A percentile compares a stretch with the other conserved stretches of the same genome.
Evolutionary conservation across 106 monocot genomes (phyloP).

Genomic region (Cymbidium sinense): DNA sequence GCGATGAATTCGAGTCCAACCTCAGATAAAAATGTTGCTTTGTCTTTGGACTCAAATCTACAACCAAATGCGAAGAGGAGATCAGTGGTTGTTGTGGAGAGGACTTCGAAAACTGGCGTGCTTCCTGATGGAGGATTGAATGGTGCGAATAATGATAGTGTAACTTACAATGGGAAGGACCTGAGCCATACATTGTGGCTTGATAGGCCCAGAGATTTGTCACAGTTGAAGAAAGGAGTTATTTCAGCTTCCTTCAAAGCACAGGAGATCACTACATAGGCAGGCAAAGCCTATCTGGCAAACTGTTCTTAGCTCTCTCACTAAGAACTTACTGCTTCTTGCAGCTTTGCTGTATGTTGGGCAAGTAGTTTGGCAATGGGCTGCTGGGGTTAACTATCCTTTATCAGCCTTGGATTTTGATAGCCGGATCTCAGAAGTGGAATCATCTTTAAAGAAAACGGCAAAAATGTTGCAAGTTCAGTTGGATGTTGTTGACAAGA

Average conservation of each 20-base stretch:
- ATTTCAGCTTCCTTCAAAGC: slow-evolving; percentile 30
- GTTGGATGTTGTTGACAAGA: slow-evolving; percentile 69
- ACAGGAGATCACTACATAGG: slow-evolving; percentile 34
- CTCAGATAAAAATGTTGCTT: slow-evolving; percentile 12
- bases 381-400: slow-evolving; percentile 19
- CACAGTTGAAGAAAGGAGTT: slow-evolving; percentile 28
- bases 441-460: slow-evolving; percentile 62
- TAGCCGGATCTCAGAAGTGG: slow-evolving; percentile 59
- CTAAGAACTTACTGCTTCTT: slow-evolving; percentile 56
- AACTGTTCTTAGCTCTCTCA: slow-evolving; percentile 47
- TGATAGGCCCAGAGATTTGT: slow-evolving; percentile 27
- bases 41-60: slow-evolving; percentile 31
- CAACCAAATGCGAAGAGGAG: slow-evolving; percentile 40
- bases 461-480: slow-evolving; percentile 81
- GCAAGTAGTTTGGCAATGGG: slow-evolving; percentile 50
- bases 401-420: slow-evolving; percentile 52
- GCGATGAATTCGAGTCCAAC: slow-evolving; percentile 14
- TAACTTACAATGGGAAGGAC: slow-evolving; percentile 35
- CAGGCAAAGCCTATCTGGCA: slow-evolving; percentile 46
- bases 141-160: slow-evolving; percentile 16
- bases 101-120: slow-evolving; percentile 16
- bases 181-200: slow-evolving; percentile 44
- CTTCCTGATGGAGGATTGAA: slow-evolving; percentile 26
- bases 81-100: slow-evolving; percentile 27
- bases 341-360: slow-evolving; percentile 55